Conservation (phyloP, 371 early-diverging fungal species). For the Mortierella sp. region DNA sequence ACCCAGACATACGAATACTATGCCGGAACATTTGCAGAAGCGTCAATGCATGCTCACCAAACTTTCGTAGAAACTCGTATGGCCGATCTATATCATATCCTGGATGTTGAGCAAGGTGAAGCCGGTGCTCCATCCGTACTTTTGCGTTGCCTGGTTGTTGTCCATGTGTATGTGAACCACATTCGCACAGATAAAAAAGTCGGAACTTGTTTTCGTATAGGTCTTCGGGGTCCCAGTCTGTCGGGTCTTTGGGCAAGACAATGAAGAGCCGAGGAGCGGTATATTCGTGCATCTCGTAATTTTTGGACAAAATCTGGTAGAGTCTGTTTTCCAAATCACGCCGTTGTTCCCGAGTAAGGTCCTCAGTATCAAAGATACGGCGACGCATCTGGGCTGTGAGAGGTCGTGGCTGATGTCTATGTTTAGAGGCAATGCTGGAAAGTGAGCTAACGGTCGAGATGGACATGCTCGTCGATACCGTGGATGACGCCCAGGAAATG, state of each 20-base stretch:
- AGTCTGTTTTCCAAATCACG: not conserved
- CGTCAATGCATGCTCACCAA: conserved; percentile 8
- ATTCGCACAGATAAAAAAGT: conserved; percentile 17
- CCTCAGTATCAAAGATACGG: too few species aligned
- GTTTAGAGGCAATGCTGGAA: too few species aligned
- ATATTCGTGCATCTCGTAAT: conserved; percentile 49
- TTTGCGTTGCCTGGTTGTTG: too few species aligned
- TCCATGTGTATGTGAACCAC: conserved; percentile 4
- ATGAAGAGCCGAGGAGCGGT: conserved; percentile 43
- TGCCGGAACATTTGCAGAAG: conserved; percentile 18
- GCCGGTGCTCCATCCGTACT: not conserved
- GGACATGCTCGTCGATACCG: too few species aligned
- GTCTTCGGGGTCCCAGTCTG: conserved; percentile 7
- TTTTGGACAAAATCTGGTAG: conserved; percentile 38
- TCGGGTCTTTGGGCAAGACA: conserved; percentile 35
- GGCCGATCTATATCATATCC: conserved; percentile 9
- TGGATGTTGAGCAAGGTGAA: conserved; percentile 14
- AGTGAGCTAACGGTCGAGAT: too few species aligned
- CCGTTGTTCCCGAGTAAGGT: too few species aligned
- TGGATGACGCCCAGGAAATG: too few species aligned
- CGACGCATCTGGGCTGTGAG: too few species aligned
- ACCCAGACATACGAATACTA: not conserved
- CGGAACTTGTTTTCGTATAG: conserved; percentile 13
- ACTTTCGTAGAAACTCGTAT: not conserved
- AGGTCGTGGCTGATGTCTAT: too few species aligned